Evolutionary conservation across 345 rosid genomes (phyloP), one percentile per base, ranked within the genome.

Genomic region (Heritiera fomes): DNA sequence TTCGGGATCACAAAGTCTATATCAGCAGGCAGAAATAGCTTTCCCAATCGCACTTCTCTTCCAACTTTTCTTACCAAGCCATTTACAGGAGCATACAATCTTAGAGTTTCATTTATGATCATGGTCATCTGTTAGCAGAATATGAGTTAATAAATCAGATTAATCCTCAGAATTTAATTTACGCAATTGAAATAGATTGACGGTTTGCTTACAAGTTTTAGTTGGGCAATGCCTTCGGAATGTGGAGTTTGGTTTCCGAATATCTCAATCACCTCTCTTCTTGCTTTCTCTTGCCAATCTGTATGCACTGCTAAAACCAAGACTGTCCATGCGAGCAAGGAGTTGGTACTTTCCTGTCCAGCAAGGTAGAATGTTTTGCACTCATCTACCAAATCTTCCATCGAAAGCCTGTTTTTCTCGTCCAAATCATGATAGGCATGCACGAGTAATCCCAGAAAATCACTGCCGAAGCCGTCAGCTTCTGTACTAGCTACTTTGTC

Each of bases 281-380:
- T 84, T 10, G 79, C 90, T 60, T 77, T 78, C 1, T 85, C 88
- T 53, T 87, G 91, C 90, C 87, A 87, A 20, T 87, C 87, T 15
- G 71, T 12, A 65, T 82, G 79, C 34, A 77, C 56, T 40, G 88
- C 90, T 4, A 86, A 79, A 80, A 85, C 88, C 34, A 86, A 41
- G 70, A 82, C 34, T 1, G 76, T 77, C 90, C 89, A 85, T 1
- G 85, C 20, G 17, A 89, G 90, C 61, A 73, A 61, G 75, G 79
- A 67, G 60, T 73, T 13, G 0, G 84, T 78, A 7, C 86, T 86
- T 73, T 83, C 88, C 1, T 82, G 89, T 43, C 89, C 86, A 10
- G 77, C 85, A 56, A 83, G 13, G 76, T 83, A 85, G 77, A 85
- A 83, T 47, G 82, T 83, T 82, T 81, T 86, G 72, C 91, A 86